Percentiles rank a stretch among this genome's conserved stretches.
These are phyloP conservation scores for Acanthamoeba rhysodes DNA, from an alignment of 208 protist species.

Conservation along the genomic window DNA sequence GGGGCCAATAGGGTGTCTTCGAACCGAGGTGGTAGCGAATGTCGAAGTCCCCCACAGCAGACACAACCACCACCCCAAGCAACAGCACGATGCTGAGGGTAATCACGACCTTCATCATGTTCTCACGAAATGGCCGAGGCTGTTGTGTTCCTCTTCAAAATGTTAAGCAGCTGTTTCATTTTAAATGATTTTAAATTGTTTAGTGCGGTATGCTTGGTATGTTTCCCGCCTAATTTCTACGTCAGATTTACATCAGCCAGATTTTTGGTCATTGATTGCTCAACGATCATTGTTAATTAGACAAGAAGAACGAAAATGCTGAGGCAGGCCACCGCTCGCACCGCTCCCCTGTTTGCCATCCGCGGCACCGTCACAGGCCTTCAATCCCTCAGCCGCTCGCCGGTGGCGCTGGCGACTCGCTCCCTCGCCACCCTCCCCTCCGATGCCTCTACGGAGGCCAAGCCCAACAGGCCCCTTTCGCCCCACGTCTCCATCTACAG, in stretches of 20 bases:
- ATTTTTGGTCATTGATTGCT: too few relatives aligned
- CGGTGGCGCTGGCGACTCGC: neutral
- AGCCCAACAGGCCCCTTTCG: constrained; percentile 57
- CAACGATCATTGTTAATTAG: too few relatives aligned
- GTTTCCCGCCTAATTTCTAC: too few relatives aligned
- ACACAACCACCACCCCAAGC: neutral
- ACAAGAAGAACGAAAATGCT: neutral
- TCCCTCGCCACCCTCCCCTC: neutral
- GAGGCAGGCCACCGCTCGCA: neutral
- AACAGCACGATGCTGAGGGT: neutral
- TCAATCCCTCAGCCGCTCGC: neutral
- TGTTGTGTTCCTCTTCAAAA: too few relatives aligned
- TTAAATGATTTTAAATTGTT: too few relatives aligned
- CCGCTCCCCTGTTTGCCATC: neutral
- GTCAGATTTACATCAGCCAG: too few relatives aligned
- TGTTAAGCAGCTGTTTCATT: too few relatives aligned
- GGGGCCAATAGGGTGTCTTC: constrained; percentile 45
- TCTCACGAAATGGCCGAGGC: too few relatives aligned
- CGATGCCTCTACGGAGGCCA: neutral
- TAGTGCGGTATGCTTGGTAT: too few relatives aligned
- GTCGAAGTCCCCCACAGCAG: neutral
- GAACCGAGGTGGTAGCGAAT: constrained; percentile 36
- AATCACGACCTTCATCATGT: neutral
- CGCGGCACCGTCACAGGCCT: neutral
- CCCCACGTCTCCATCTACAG: constrained; percentile 81